These are phyloP conservation scores for Piper longum DNA, from an alignment of 164 flowering plant species.

Conservation along the genomic window DNA sequence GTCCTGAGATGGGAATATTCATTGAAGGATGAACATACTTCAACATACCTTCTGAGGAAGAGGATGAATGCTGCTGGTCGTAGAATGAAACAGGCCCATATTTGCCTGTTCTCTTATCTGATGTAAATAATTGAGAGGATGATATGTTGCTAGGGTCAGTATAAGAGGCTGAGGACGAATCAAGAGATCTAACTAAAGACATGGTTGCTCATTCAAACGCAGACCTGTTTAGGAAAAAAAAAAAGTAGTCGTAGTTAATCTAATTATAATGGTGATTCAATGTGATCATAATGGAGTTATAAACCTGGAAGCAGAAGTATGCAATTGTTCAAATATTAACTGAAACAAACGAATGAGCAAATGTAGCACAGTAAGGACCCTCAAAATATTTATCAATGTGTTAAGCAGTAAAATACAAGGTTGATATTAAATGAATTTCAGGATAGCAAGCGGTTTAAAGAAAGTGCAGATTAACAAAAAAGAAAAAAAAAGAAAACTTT, in stretches of 20 bases:
- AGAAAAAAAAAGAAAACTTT: background rate
- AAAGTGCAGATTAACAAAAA: too few species aligned
- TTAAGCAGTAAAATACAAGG: too few species aligned
- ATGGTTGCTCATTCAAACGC: constrained; percentile 8
- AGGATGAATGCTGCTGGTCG: constrained; percentile 39
- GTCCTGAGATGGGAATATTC: constrained; percentile 17
- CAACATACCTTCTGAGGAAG: constrained; percentile 41
- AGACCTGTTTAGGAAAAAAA: background rate
- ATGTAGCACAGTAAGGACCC: too few species aligned
- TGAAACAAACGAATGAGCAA: too few species aligned
- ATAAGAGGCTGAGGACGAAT: constrained; percentile 35
- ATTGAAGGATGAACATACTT: constrained; percentile 17
- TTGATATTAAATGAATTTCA: background rate
- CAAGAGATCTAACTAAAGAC: constrained; percentile 46
- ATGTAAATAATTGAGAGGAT: constrained; percentile 22
- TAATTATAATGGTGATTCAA: background rate
- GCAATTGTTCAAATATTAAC: too few species aligned
- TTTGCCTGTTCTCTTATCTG: constrained; percentile 26
- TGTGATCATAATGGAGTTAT: background rate
- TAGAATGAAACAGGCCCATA: constrained; percentile 28
- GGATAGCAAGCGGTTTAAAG: too few species aligned
- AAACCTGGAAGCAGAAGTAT: background rate
- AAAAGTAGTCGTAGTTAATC: background rate
- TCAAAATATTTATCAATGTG: too few species aligned
- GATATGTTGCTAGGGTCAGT: constrained; percentile 20